phyloP scores from a whole-genome alignment of 2,329 filamentous ascomycete genomes.

The Dactylellina haptotyla region DNA sequence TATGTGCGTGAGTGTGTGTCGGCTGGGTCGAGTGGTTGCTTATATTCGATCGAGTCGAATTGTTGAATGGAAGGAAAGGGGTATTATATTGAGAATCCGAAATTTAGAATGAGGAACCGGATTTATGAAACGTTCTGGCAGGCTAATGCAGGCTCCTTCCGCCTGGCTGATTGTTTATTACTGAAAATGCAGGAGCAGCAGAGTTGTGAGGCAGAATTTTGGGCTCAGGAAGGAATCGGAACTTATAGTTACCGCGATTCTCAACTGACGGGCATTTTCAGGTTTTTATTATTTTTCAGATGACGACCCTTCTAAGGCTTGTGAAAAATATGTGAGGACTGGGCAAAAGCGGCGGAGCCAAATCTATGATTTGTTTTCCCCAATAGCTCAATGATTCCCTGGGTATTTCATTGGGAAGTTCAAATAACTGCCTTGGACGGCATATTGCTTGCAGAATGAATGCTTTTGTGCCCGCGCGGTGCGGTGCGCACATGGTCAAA shows the following conservation, averaged over 20 bases:
- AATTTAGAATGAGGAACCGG: slow-evolving; percentile 8
- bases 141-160: slow-evolving; percentile 6
- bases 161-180: slow-evolving; percentile 13
- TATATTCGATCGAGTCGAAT: neutral
- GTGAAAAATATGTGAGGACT: slow-evolving; percentile 8
- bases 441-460: slow-evolving; percentile 23
- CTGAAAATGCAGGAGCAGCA: slow-evolving; percentile 32
- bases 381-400: slow-evolving; percentile 8
- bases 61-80: slow-evolving; percentile 24
- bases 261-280: slow-evolving; percentile 20
- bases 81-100: slow-evolving; percentile 27
- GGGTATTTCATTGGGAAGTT: neutral
- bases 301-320: slow-evolving; percentile 2
- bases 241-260: slow-evolving; percentile 35
- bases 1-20: neutral
- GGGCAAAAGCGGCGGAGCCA: slow-evolving; percentile 28
- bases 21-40: neutral
- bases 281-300: slow-evolving; percentile 25
- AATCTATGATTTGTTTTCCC: slow-evolving; percentile 15
- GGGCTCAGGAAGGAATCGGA: neutral
- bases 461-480: slow-evolving; percentile 1
- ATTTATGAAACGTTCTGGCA: slow-evolving; percentile 5
- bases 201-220: slow-evolving; percentile 40
- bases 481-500: slow-evolving; percentile 23
- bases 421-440: slow-evolving; percentile 48